These are phyloP conservation scores for Dispira parvispora DNA, from an alignment of 192 early-diverging fungal species.

Conservation along the genomic window DNA sequence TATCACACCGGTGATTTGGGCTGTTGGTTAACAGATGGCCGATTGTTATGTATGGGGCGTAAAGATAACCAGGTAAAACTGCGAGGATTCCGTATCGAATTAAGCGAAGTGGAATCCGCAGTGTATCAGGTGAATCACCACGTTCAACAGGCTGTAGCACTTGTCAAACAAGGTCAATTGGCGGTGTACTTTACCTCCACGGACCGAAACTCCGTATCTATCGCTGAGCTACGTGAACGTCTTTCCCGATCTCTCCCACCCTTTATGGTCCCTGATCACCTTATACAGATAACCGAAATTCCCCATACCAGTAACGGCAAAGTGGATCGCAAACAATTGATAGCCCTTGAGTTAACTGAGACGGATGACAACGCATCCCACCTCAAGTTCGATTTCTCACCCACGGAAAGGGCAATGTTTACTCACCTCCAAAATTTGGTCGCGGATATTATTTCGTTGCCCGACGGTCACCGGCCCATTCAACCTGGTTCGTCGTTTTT, in stretches of 20 bases:
- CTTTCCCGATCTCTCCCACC: too few relatives aligned
- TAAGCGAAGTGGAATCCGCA: conserved; percentile 16
- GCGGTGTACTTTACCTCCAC: conserved; percentile 17
- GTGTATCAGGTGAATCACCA: neutral
- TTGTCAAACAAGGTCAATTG: conserved; percentile 15
- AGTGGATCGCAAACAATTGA: neutral
- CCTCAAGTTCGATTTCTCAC: too few relatives aligned
- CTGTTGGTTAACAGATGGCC: conserved; percentile 17
- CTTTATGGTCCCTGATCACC: neutral
- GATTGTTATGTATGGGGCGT: conserved; percentile 16
- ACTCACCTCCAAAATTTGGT: too few relatives aligned
- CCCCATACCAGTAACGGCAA: conserved; percentile 7
- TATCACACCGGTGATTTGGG: conserved; percentile 24
- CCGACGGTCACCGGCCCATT: neutral
- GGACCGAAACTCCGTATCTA: too few relatives aligned
- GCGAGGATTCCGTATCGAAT: conserved; percentile 22
- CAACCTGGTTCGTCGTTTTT: neutral
- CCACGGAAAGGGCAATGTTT: too few relatives aligned
- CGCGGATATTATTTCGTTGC: neutral
- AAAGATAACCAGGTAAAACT: conserved; percentile 23
- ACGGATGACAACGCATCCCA: too few relatives aligned
- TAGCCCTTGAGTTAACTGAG: too few relatives aligned
- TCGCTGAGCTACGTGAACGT: too few relatives aligned
- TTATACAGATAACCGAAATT: neutral
- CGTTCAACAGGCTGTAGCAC: conserved; percentile 10